Evolutionary conservation across 2,329 filamentous ascomycete species (phyloP).

Genomic region (Cordyceps tenuipes): DNA sequence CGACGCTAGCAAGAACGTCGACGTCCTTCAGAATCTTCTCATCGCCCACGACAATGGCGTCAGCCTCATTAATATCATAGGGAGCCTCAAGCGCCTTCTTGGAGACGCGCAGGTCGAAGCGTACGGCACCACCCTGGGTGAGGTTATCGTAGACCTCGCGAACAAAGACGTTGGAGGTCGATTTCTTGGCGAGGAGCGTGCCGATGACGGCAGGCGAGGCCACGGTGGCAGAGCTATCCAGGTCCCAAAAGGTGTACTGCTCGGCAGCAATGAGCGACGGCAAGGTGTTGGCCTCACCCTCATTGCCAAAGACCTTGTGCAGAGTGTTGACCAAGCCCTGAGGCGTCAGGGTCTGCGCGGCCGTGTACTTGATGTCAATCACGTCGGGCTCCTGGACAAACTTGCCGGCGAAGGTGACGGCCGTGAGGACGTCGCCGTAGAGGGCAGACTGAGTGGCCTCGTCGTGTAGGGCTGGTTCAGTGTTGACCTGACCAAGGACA

Average conservation of each 20-base stretch:
- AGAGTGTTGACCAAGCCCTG: conserved; percentile 44
- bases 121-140: conserved; percentile 67
- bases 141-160: conserved; percentile 58
- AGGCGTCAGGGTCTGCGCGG: conserved; percentile 50
- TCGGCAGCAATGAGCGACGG: conserved; percentile 50
- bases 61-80: conserved; percentile 70
- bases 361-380: conserved; percentile 83
- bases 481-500: conserved; percentile 81
- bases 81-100: conserved; percentile 77
- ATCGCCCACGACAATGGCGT: conserved; percentile 70
- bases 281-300: conserved; percentile 37
- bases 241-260: conserved; percentile 92
- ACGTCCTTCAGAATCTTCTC: conserved; percentile 73
- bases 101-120: conserved; percentile 78
- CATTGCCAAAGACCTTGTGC: conserved; percentile 44
- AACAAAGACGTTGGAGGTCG: conserved; percentile 51
- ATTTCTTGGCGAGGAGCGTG: conserved; percentile 61
- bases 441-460: conserved; percentile 52
- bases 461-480: conserved; percentile 45
- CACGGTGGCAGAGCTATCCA: conserved; percentile 63
- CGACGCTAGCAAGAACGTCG: conserved; percentile 62
- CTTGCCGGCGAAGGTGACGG: conserved; percentile 69
- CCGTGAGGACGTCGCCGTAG: conserved; percentile 83
- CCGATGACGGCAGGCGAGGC: conserved; percentile 55
- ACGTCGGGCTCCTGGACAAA: conserved; percentile 56